Conservation (phyloP, 768 basidiomycete genomes). For the Thelephora aurantiotincta region DNA sequence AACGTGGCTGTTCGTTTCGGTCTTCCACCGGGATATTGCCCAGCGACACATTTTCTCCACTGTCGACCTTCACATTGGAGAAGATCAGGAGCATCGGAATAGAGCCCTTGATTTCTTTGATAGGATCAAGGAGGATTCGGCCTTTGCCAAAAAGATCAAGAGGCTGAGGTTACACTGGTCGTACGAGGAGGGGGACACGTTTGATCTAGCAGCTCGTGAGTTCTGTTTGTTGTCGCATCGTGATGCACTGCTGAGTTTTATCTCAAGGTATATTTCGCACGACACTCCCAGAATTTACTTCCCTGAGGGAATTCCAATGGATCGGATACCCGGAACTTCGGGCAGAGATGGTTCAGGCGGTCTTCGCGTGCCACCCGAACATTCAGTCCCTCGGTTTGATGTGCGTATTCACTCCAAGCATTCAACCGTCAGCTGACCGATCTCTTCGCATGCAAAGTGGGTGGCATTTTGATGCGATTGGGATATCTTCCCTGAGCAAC, state of each 20-base stretch:
- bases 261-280: conserved; percentile 42
- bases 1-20: conserved; percentile 53
- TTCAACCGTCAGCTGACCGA: background rate
- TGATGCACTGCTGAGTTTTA: background rate
- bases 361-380: conserved; percentile 38
- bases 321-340: conserved; percentile 64
- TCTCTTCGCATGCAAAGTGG: conserved; percentile 23
- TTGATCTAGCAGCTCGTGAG: conserved; percentile 44
- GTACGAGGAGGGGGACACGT: conserved; percentile 54
- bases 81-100: conserved; percentile 43
- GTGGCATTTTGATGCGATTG: conserved; percentile 56
- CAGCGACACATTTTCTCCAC: conserved; percentile 53
- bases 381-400: conserved; percentile 47
- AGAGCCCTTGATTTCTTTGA: conserved; percentile 56
- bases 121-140: conserved; percentile 44
- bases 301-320: conserved; percentile 55
- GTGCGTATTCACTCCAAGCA: conserved; percentile 16
- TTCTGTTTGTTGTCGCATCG: conserved; percentile 1
- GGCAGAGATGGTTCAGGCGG: conserved; percentile 48
- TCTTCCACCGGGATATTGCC: conserved; percentile 52
- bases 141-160: conserved; percentile 46
- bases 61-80: conserved; percentile 52
- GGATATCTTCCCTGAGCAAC: conserved; percentile 13
- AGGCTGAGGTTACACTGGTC: conserved; percentile 53
- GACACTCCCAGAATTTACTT: conserved; percentile 47